These are phyloP conservation scores for Cadophora sp. DNA, from an alignment of 2,329 filamentous ascomycete genomes.

Conservation along the genomic window DNA sequence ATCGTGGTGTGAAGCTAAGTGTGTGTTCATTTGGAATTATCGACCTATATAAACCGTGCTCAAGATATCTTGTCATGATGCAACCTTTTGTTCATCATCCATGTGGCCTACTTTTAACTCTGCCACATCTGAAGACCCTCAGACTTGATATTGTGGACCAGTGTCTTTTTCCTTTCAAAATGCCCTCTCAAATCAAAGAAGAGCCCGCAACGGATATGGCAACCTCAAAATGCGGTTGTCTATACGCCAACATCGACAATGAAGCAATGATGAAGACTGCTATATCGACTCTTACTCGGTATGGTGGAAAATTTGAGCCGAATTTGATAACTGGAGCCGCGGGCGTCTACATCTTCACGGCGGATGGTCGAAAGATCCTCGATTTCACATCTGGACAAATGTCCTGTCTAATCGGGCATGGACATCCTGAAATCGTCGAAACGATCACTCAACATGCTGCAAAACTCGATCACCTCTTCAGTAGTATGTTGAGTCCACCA, in stretches of 20 bases:
- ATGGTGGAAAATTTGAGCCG: slow-evolving; percentile 36
- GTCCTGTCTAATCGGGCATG: slow-evolving; percentile 64
- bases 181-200: slow-evolving; percentile 20
- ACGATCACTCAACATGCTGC: slow-evolving; percentile 56
- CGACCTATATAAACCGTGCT: background rate
- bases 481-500: slow-evolving; percentile 63
- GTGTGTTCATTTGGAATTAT: background rate
- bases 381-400: slow-evolving; percentile 69
- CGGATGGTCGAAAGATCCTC: slow-evolving; percentile 53
- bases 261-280: slow-evolving; percentile 25
- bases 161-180: background rate
- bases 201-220: background rate
- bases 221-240: background rate
- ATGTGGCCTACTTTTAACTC: background rate
- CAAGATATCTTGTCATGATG: background rate
- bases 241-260: slow-evolving; percentile 31
- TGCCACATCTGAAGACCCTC: background rate
- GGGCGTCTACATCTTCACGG: slow-evolving; percentile 50
- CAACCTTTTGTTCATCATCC: background rate
- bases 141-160: background rate
- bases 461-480: slow-evolving; percentile 64
- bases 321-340: slow-evolving; percentile 34
- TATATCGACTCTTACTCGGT: slow-evolving; percentile 32
- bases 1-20: background rate
- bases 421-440: slow-evolving; percentile 63